Evolutionary conservation across 495 filamentous ascomycete species (phyloP), one percentile per base, ranked within the genome.

Genomic region (Aspergillus campestris): DNA sequence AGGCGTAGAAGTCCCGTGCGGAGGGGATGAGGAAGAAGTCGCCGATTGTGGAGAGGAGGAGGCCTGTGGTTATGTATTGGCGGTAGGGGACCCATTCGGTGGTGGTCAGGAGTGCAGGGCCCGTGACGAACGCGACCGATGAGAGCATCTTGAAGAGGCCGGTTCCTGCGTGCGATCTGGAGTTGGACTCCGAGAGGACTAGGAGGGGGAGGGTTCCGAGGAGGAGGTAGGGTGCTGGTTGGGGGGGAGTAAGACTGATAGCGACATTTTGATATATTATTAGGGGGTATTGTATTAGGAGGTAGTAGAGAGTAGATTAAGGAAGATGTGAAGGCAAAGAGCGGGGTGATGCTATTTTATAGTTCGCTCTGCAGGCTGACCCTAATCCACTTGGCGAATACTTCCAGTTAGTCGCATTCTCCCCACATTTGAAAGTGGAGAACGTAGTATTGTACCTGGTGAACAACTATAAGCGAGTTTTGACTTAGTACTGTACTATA

Each of bases 91-190:
- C 42, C 48, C 42, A 49, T n/a, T 50, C 31, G 31, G 47, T 48
- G 28, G 41, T 42, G 30, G 47, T 38, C n/a, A 53, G 34, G 14
- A 57, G 40, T 3, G 52, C 31, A 34, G 55, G 55, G 33, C 45
- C 45, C 45, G 37, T 50, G 8, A 55, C 45, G 34, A 58, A 58
- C 11, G 51, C 52, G 1, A 41, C 32, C 9, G 55, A 58, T 2
- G 51, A 58, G 29, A 55, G 48, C 55, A 58, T 52, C 39, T 58
- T 58, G 52, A 58, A 55, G 18, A 57, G 11, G 2, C n/a, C 45
- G 0, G 50, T 53, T 11, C 50, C 53, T 0, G 28, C 40, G 32
- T 50, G 50, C 12, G 50, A 57, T 37, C 44, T 40, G 34, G 53
- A 48, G 29, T 45, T 43, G 43, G 40, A 47, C 40, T 57, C 53